Conservation (phyloP, 2,329 filamentous ascomycete genomes). For the Pezicula rhizophila region DNA sequence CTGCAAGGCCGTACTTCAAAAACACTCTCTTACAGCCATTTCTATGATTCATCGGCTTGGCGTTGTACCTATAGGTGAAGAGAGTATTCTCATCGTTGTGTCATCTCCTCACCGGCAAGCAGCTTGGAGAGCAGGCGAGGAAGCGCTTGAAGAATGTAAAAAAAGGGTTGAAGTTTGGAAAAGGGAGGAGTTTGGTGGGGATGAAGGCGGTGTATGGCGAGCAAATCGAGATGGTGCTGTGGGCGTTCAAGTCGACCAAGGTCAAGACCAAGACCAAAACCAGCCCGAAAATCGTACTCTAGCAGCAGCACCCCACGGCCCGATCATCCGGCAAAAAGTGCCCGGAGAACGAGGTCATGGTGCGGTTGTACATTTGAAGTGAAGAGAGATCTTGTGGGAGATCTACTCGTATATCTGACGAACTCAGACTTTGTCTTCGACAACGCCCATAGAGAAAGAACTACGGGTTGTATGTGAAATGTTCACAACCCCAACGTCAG, state of each 20-base stretch:
- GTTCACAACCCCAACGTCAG: too few relatives aligned
- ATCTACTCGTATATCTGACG: not conserved
- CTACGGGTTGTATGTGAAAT: too few relatives aligned
- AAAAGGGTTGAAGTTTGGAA: conserved; percentile 92
- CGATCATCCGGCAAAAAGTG: conserved; percentile 14
- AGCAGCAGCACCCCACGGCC: conserved; percentile 14
- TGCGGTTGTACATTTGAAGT: conserved; percentile 15
- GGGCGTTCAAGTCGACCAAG: conserved; percentile 15
- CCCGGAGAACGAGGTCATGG: conserved; percentile 24
- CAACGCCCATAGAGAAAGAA: too few relatives aligned
- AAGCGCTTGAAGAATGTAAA: conserved; percentile 83
- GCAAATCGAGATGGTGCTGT: conserved; percentile 70
- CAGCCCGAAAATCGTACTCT: not conserved
- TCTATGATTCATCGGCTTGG: conserved; percentile 82
- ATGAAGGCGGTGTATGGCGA: conserved; percentile 74
- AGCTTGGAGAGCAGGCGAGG: conserved; percentile 84
- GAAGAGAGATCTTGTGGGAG: not conserved
- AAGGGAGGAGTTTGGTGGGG: conserved; percentile 75
- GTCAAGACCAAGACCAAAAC: conserved; percentile 2
- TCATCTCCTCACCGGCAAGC: conserved; percentile 76
- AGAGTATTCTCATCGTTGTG: conserved; percentile 86
- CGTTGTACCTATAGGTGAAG: conserved; percentile 80
- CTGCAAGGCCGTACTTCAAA: conserved; percentile 46
- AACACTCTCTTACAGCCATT: conserved; percentile 65
- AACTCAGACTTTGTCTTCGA: too few relatives aligned